These are phyloP conservation scores for Starmerella powellii DNA, from an alignment of 805 yeast species.

Conservation along the genomic window DNA sequence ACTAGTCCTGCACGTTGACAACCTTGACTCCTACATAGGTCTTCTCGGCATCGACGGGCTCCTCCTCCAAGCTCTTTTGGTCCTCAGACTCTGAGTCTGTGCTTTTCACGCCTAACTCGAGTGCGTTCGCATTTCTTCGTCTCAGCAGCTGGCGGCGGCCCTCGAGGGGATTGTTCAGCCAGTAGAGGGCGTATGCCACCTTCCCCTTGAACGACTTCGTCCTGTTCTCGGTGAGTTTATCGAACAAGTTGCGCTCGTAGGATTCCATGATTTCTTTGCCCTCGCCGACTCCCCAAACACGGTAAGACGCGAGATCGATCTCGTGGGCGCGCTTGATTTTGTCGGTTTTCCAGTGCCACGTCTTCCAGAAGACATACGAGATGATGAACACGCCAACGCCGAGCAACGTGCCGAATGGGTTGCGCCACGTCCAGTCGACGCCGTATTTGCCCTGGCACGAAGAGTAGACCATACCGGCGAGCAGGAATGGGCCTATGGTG, in stretches of 20 bases:
- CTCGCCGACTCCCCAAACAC: constrained; percentile 25
- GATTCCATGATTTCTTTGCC: constrained; percentile 22
- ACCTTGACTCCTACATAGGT: too few species aligned
- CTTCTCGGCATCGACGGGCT: too few species aligned
- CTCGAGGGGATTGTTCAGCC: too few species aligned
- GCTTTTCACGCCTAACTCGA: too few species aligned
- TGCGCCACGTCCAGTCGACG: constrained; percentile 26
- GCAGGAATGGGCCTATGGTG: constrained; percentile 47
- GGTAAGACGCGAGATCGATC: constrained; percentile 20
- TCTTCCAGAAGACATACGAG: constrained; percentile 33
- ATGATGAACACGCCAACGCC: constrained; percentile 35
- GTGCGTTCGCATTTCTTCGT: too few species aligned
- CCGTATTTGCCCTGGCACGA: constrained; percentile 17
- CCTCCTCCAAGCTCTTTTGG: too few species aligned
- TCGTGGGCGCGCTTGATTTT: constrained; percentile 15
- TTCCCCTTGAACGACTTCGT: too few species aligned
- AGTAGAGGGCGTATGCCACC: too few species aligned
- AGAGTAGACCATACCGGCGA: constrained; percentile 34
- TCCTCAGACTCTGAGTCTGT: too few species aligned
- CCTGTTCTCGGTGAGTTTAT: not conserved
- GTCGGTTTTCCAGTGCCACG: constrained; percentile 25
- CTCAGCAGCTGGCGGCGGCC: too few species aligned
- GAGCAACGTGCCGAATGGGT: constrained; percentile 38
- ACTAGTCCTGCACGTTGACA: too few species aligned
- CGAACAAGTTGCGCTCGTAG: constrained; percentile 15